A percentile compares a stretch with the other conserved stretches of the same genome.
Evolutionary conservation across 345 rosid genomes (phyloP).

Genomic region (Salix dunnii): DNA sequence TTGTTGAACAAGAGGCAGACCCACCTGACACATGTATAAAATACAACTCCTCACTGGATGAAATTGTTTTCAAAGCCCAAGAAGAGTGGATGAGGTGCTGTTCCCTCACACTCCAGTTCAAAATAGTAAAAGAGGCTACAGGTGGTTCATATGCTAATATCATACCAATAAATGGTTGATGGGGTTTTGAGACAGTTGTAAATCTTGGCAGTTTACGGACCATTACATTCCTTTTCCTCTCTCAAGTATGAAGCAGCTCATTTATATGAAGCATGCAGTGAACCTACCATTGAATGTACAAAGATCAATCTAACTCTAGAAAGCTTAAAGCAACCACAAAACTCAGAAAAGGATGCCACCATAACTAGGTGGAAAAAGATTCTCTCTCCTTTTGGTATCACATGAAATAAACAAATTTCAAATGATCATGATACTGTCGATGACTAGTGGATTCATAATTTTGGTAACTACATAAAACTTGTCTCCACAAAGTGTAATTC

Average conservation of each 20-base stretch:
- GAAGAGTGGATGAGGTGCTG: neutral
- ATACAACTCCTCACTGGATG: neutral
- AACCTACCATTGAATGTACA: neutral
- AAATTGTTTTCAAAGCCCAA: neutral
- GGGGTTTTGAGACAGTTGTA: neutral
- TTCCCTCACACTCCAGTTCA: neutral
- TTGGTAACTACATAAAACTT: neutral
- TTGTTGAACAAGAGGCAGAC: conserved; percentile 92
- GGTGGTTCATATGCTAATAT: neutral
- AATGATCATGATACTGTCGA: neutral
- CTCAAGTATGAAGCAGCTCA: neutral
- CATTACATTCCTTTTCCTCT: neutral
- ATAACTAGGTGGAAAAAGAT: neutral
- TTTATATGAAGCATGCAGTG: neutral
- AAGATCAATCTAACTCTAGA: neutral
- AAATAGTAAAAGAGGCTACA: neutral
- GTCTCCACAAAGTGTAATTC: too few species aligned
- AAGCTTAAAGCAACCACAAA: neutral
- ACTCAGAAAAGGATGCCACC: neutral
- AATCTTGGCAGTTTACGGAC: neutral
- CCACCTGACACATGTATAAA: conserved; percentile 45
- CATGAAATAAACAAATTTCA: neutral
- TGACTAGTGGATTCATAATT: neutral
- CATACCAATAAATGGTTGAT: neutral
- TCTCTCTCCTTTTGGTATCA: neutral